Evolutionary conservation across 2,329 filamentous ascomycete species (phyloP).

Genomic region (Thermothelomyces thermophilus): DNA sequence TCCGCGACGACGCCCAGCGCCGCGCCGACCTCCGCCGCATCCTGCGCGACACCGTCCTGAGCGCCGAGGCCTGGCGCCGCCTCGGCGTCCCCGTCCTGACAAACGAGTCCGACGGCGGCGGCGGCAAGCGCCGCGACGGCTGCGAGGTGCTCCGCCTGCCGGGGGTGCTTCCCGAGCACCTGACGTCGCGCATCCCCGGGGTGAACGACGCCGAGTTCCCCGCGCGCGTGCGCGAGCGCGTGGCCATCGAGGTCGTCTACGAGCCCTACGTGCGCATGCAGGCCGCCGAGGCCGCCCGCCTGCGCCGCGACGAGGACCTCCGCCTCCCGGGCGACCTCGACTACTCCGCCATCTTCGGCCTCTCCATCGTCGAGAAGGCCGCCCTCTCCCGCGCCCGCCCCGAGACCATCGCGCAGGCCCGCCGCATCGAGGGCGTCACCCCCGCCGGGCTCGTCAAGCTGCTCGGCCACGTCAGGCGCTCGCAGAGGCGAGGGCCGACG

Average conservation of each 20-base stretch:
- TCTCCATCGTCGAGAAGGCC: conserved; percentile 73
- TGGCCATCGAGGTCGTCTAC: conserved; percentile 78
- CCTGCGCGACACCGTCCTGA: conserved; percentile 53
- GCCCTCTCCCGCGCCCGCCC: conserved; percentile 65
- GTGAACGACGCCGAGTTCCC: no score
- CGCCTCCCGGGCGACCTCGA: conserved; percentile 67
- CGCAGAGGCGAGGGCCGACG: not conserved
- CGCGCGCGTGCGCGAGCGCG: conserved; percentile 58
- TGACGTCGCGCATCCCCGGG: conserved; percentile 2
- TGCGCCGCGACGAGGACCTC: conserved; percentile 71
- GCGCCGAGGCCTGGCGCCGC: conserved; percentile 59
- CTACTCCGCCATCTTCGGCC: conserved; percentile 64
- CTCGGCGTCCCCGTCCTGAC: conserved; percentile 57
- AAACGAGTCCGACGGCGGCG: conserved; percentile 41
- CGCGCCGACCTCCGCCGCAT: conserved; percentile 59
- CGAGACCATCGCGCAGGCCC: conserved; percentile 81
- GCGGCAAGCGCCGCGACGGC: conserved; percentile 60
- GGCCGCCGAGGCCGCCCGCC: conserved; percentile 55
- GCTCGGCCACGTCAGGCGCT: conserved; percentile 48
- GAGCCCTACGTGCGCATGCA: conserved; percentile 79
- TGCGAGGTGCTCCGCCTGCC: conserved; percentile 65
- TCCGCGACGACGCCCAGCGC: conserved; percentile 57
- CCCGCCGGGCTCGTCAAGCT: conserved; percentile 55
- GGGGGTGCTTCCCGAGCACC: not conserved
- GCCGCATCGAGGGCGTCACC: conserved; percentile 74